Conservation (phyloP, 2,329 filamentous ascomycete genomes). For the Colletotrichum cuscutae region DNA sequence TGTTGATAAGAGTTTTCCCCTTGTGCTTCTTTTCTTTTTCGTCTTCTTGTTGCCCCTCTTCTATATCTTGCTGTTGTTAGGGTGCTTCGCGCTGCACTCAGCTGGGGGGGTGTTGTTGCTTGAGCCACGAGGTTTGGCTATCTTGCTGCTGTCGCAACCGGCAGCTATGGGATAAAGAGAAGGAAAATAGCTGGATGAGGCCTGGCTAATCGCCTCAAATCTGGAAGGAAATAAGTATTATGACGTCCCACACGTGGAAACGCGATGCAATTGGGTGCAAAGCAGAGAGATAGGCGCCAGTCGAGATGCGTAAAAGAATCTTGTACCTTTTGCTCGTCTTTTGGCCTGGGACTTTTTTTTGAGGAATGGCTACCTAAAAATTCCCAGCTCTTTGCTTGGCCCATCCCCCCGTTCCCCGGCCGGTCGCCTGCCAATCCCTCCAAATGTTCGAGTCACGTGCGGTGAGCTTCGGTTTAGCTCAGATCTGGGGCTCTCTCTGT, state of each 20-base stretch:
- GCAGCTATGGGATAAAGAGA: background rate
- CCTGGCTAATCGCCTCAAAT: background rate
- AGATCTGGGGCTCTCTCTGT: background rate
- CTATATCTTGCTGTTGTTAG: background rate
- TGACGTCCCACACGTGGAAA: background rate
- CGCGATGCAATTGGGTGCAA: constrained; percentile 18
- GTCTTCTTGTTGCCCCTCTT: background rate
- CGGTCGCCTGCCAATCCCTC: constrained; percentile 2
- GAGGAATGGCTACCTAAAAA: constrained; percentile 24
- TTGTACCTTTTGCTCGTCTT: constrained; percentile 7
- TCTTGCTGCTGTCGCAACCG: constrained; percentile 20
- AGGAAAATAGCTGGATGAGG: constrained; percentile 5
- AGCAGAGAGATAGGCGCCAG: background rate
- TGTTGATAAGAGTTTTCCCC: constrained; percentile 6
- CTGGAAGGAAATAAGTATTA: background rate
- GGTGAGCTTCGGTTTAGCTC: constrained; percentile 19
- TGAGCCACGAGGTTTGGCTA: background rate
- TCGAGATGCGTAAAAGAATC: background rate
- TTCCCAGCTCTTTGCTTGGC: constrained; percentile 20
- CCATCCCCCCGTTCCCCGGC: background rate
- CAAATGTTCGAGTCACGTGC: constrained; percentile 18
- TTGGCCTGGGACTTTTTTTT: constrained; percentile 19
- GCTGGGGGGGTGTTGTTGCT: constrained; percentile 2
- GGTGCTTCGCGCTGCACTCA: background rate
- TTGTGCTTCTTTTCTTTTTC: background rate